These are phyloP conservation scores for Aspergillus uvarum DNA, from an alignment of 2,329 filamentous ascomycete species.

Conservation along the genomic window DNA sequence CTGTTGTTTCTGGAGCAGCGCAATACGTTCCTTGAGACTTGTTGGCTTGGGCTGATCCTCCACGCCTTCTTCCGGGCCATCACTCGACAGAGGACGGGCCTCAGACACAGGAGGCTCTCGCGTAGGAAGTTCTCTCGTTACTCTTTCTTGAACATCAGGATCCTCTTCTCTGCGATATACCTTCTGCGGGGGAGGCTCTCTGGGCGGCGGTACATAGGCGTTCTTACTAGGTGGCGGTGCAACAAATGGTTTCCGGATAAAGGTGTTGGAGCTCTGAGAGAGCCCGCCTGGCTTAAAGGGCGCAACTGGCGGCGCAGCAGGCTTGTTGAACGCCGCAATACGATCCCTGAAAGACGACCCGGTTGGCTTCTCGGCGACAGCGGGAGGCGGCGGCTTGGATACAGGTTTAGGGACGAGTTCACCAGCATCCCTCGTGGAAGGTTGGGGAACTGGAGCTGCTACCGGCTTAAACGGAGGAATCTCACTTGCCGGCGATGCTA, in stretches of 20 bases:
- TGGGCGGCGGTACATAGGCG: conserved; percentile 76
- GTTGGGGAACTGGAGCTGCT: conserved; percentile 31
- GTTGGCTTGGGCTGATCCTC: conserved; percentile 89
- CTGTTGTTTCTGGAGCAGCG: conserved; percentile 89
- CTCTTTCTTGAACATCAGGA: conserved; percentile 48
- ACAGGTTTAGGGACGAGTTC: conserved; percentile 44
- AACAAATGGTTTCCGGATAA: conserved; percentile 96
- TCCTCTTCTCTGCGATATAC: conserved; percentile 87
- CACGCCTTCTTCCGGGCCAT: conserved; percentile 53
- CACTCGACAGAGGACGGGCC: conserved; percentile 32
- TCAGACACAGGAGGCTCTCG: conserved; percentile 38
- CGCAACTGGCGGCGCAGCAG: conserved; percentile 78
- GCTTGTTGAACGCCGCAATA: conserved; percentile 95
- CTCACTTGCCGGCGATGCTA: conserved; percentile 28
- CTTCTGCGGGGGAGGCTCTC: conserved; percentile 68
- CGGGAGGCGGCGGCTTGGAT: conserved; percentile 63
- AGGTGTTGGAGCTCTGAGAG: conserved; percentile 57
- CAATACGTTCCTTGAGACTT: conserved; percentile 92
- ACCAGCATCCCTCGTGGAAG: conserved; percentile 31
- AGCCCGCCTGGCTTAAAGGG: conserved; percentile 79
- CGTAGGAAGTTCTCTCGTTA: conserved; percentile 32
- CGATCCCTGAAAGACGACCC: conserved; percentile 86
- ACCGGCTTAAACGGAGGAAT: conserved; percentile 25
- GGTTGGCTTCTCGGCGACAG: conserved; percentile 68
- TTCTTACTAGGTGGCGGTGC: conserved; percentile 90